Evolutionary conservation across 768 basidiomycete species (phyloP).

Genomic region (Trametopsis cervina): DNA sequence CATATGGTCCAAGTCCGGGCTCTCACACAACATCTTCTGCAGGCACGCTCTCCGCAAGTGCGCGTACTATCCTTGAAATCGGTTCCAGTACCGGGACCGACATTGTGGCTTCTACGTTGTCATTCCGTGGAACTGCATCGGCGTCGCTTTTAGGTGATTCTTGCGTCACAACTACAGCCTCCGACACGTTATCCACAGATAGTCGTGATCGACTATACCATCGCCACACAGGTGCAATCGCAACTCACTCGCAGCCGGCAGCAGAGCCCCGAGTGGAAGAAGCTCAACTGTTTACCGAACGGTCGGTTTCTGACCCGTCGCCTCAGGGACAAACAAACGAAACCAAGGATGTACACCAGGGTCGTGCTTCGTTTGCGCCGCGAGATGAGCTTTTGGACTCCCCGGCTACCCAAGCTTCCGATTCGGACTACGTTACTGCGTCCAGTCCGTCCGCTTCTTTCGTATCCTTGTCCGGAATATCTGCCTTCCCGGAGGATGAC

Average conservation of each 20-base stretch:
- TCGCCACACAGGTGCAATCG: background rate
- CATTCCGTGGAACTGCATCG: background rate
- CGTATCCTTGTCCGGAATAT: slow-evolving; percentile 1
- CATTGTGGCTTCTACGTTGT: slow-evolving; percentile 7
- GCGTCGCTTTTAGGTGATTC: slow-evolving; percentile 9
- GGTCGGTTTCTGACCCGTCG: background rate
- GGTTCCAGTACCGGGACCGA: slow-evolving; percentile 8
- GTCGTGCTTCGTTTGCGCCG: no score
- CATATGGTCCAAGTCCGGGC: no score
- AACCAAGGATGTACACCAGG: no score
- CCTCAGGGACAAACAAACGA: no score
- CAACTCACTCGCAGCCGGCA: no score
- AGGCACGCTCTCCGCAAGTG: background rate
- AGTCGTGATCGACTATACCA: background rate
- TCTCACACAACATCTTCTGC: no score
- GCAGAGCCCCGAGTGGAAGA: no score
- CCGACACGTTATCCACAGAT: background rate
- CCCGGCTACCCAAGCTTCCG: no score
- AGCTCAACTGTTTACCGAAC: background rate
- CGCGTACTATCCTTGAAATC: slow-evolving; percentile 3
- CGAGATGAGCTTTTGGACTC: background rate
- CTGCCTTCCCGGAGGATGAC: slow-evolving; percentile 1
- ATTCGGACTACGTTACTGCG: no score
- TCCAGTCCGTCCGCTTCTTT: slow-evolving; percentile 5
- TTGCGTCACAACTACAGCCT: background rate